Base-by-base conservation (phyloP, 208 protist species). In the Phytomonas francai region DNA sequence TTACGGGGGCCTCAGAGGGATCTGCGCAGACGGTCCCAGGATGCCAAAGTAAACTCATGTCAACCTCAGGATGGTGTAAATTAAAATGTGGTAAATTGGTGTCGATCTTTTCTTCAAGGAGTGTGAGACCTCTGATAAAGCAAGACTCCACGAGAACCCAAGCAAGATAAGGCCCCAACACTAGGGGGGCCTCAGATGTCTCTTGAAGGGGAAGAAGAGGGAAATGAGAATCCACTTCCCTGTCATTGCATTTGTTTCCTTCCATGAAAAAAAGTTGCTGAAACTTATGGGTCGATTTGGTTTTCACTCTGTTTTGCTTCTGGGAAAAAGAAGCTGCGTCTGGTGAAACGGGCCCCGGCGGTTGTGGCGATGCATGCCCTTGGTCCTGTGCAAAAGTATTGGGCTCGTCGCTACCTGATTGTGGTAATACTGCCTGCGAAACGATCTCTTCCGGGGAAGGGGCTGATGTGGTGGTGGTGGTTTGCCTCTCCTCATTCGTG, bases 131-230 rank as follows among this genome's bases (percentile, higher is more conserved):
- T 34, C 74, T 76, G 63, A 92, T 79, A 72, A 95, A 95, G 71
- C 90, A 95, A 68, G 85, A 93, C 67, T 93, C 87, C 42, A 95
- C 83, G 30, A 95, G 71, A 39, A 83, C 72, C 73, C 85, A 80
- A 2, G 74, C 67, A 11, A 95, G 73, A 56, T 82, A 84, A 30
- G 77, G 67, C 3, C 78, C 80, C 22, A 93, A 72, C 33, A 49
- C 34, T 14, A 14, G 14, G 81, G 77, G 29, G 58, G 68, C 25
- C 12, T 62, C 59, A 63, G 67, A 64, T 14, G 49, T 56, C 28
- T 72, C 60, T 57, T 25, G 28, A n/a, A 39, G 30, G 0, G 79
- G 74, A 59, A 95, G 71, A 36, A 70, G 12, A 0, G 80, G 76
- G 42, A 94, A 80, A 16, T 27, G 28, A 30, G 80, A 74, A 25